Percentiles rank a stretch among this genome's conserved stretches.
Conservation (phyloP, 2,329 filamentous ascomycete genomes). For the Phoma sp. region DNA sequence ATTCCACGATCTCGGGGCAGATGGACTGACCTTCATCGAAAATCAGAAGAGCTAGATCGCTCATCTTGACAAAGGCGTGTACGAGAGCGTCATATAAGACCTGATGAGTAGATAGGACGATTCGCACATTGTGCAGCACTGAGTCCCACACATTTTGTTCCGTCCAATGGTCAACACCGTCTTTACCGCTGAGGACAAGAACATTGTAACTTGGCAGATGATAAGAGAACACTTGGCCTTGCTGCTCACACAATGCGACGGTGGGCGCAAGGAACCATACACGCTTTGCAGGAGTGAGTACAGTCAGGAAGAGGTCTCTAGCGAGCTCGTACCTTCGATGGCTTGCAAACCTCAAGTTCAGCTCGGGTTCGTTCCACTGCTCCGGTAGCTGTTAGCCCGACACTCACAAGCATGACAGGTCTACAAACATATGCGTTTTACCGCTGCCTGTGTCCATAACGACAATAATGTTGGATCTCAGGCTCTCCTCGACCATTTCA, state of each 20-base stretch:
- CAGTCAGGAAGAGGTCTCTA: neutral
- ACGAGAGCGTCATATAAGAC: constrained; percentile 75
- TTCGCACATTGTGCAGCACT: constrained; percentile 66
- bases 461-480: constrained; percentile 54
- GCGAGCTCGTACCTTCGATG: constrained; percentile 41
- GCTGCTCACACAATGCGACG: constrained; percentile 54
- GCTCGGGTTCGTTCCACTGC: constrained; percentile 52
- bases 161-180: constrained; percentile 76
- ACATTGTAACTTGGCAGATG: constrained; percentile 59
- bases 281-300: constrained; percentile 32
- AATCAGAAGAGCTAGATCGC: constrained; percentile 69
- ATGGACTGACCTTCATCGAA: constrained; percentile 74
- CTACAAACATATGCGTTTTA: constrained; percentile 53
- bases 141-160: constrained; percentile 70
- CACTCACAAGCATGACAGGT: neutral
- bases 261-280: constrained; percentile 57
- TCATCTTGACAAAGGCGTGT: constrained; percentile 74
- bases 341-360: constrained; percentile 49
- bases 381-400: constrained; percentile 29
- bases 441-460: constrained; percentile 58
- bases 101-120: constrained; percentile 81
- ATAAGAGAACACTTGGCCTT: constrained; percentile 44
- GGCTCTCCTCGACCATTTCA: constrained; percentile 56
- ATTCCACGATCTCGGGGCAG: neutral
- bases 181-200: constrained; percentile 69